These are phyloP conservation scores for Colletotrichum sidae DNA, from an alignment of 2,329 filamentous ascomycete genomes.

Conservation along the genomic window DNA sequence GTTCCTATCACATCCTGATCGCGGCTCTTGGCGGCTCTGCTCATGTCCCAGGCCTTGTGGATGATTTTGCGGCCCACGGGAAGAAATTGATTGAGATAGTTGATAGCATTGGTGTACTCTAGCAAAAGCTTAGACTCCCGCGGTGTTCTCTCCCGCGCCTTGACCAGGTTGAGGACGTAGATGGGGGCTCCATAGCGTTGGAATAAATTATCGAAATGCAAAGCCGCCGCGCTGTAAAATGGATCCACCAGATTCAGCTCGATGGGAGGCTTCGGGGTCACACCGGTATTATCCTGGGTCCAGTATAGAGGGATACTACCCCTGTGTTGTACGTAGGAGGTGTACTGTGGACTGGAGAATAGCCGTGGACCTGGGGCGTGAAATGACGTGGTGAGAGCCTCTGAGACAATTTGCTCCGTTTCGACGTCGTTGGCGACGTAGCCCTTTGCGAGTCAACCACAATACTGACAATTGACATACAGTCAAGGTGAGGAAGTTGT, in stretches of 20 bases:
- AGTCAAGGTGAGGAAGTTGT: too few relatives aligned
- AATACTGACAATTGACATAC: neutral
- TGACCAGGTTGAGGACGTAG: constrained; percentile 92
- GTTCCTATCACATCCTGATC: constrained; percentile 96
- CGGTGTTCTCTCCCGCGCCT: constrained; percentile 86
- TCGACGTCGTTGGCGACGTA: constrained; percentile 99
- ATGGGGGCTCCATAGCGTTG: constrained; percentile 92
- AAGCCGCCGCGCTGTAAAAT: constrained; percentile 90
- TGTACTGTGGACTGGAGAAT: constrained; percentile 91
- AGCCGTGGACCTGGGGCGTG: constrained; percentile 88
- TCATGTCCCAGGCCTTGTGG: constrained; percentile 99
- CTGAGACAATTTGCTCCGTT: constrained; percentile 97
- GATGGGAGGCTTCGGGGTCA: constrained; percentile 96
- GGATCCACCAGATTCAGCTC: constrained; percentile 95
- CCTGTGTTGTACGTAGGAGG: constrained; percentile 95
- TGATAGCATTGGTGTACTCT: constrained; percentile 88
- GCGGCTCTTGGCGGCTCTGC: constrained; percentile 88
- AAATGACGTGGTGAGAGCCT: constrained; percentile 94
- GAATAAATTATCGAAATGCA: constrained; percentile 96
- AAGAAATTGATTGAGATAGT: constrained; percentile 94
- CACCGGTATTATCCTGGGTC: constrained; percentile 95
- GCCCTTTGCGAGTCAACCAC: constrained; percentile 59
- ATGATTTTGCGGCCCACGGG: constrained; percentile 87
- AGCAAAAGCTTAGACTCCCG: constrained; percentile 90
- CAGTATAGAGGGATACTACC: constrained; percentile 97